Evolutionary conservation across 2,329 filamentous ascomycete genomes (phyloP).

Genomic region (Penicillium concentricum): DNA sequence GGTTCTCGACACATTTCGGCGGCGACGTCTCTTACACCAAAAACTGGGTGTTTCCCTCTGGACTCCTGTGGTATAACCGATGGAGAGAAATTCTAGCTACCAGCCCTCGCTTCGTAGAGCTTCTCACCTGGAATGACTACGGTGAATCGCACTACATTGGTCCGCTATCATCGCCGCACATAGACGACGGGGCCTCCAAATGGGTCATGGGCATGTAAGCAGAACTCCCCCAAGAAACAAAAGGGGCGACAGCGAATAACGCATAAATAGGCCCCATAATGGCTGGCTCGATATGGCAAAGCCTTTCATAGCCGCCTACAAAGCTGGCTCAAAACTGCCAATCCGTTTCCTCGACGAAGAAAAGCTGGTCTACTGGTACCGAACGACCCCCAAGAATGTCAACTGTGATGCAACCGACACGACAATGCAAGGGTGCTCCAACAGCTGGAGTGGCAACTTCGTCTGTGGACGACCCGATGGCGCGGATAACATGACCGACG

Average conservation of each 20-base stretch:
- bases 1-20: conserved; percentile 55
- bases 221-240: background rate
- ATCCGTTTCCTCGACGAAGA: conserved; percentile 47
- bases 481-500: conserved; percentile 50
- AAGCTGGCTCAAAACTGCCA: conserved; percentile 41
- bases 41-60: conserved; percentile 52
- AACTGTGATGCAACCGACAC: conserved; percentile 56
- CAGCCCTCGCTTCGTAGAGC: conserved; percentile 42
- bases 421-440: conserved; percentile 44
- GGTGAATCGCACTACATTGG: conserved; percentile 58
- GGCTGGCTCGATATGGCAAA: conserved; percentile 56
- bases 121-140: conserved; percentile 27
- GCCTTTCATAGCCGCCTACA: conserved; percentile 55
- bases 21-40: conserved; percentile 48
- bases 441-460: conserved; percentile 52
- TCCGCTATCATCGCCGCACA: conserved; percentile 44
- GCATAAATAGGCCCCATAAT: conserved; percentile 44
- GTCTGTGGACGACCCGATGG: conserved; percentile 54
- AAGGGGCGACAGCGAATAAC: background rate
- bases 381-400: conserved; percentile 48
- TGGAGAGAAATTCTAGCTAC: conserved; percentile 45
- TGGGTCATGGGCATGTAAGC: conserved; percentile 51
- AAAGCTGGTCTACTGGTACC: conserved; percentile 57
- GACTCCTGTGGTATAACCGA: conserved; percentile 46
- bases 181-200: conserved; percentile 44